phyloP scores from a whole-genome alignment of 805 yeast genomes.

The Myxozyma mucilagina region DNA sequence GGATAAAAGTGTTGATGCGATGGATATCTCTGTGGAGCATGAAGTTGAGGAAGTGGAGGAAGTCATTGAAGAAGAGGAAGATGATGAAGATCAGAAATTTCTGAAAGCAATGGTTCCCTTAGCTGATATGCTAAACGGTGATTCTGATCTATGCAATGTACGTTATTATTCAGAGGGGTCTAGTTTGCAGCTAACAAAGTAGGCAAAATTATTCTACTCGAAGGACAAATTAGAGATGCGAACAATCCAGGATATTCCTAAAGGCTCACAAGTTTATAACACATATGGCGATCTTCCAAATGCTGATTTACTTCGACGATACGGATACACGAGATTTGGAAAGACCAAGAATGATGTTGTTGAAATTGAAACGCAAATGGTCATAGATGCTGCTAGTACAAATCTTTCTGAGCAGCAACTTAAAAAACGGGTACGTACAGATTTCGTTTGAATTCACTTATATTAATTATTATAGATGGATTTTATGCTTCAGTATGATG shows the following conservation, averaged over 20 bases:
- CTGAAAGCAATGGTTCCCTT: constrained; percentile 87
- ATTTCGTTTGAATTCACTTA: not conserved
- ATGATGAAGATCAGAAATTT: constrained; percentile 39
- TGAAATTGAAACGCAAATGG: constrained; percentile 57
- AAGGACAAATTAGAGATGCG: constrained; percentile 62
- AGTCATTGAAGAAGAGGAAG: constrained; percentile 31
- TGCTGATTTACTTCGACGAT: constrained; percentile 83
- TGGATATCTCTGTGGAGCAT: constrained; percentile 24
- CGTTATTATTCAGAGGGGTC: constrained; percentile 36
- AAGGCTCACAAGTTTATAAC: constrained; percentile 78
- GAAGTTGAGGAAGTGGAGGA: constrained; percentile 30
- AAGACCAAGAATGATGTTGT: constrained; percentile 60
- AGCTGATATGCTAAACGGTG: constrained; percentile 89
- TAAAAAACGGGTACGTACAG: constrained; percentile 11
- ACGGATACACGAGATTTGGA: constrained; percentile 72
- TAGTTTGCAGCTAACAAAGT: not conserved
- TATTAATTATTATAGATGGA: constrained; percentile 5
- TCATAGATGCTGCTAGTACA: constrained; percentile 44
- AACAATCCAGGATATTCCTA: constrained; percentile 57
- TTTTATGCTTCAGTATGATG: constrained; percentile 21
- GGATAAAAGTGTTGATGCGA: constrained; percentile 6
- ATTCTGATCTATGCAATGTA: constrained; percentile 75
- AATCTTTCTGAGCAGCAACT: constrained; percentile 19
- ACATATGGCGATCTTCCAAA: constrained; percentile 91
- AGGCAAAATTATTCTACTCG: constrained; percentile 38